Conservation (phyloP, 768 basidiomycete genomes). For the Cyclocybe aegerita region DNA sequence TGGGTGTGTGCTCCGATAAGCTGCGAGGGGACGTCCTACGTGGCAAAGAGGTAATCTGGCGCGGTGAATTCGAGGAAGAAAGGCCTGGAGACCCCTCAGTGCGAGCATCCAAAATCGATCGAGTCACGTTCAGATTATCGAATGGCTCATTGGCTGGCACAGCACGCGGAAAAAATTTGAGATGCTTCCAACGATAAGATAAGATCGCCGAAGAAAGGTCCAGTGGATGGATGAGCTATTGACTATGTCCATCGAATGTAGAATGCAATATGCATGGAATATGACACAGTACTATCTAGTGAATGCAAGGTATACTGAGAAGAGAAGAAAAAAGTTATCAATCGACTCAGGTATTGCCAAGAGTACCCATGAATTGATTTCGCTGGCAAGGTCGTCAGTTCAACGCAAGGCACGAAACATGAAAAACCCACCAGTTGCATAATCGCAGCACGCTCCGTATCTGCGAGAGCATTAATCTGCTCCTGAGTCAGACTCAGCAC, state of each 20-base stretch:
- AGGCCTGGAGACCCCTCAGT: slow-evolving; percentile 29
- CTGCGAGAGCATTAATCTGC: slow-evolving; percentile 80
- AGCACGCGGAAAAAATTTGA: not conserved
- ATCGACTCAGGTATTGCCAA: slow-evolving; percentile 16
- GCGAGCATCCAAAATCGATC: slow-evolving; percentile 40
- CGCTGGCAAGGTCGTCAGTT: slow-evolving; percentile 25
- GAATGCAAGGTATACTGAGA: not conserved
- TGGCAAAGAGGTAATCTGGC: slow-evolving; percentile 30
- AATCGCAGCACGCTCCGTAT: slow-evolving; percentile 76
- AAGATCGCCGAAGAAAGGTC: slow-evolving; percentile 1
- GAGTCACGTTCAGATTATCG: slow-evolving; percentile 29
- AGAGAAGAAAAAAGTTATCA: not conserved
- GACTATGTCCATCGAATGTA: too few species aligned
- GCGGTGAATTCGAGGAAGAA: slow-evolving; percentile 30
- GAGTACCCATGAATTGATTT: slow-evolving; percentile 35
- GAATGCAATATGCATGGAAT: too few species aligned
- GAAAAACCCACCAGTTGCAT: slow-evolving; percentile 63
- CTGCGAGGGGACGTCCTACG: slow-evolving; percentile 19
- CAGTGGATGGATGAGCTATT: not conserved
- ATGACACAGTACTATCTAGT: too few species aligned
- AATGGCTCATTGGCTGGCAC: not conserved
- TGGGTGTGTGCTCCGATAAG: slow-evolving; percentile 14
- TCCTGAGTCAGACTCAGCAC: slow-evolving; percentile 80
- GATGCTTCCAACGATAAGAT: slow-evolving; percentile 7
- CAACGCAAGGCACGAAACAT: slow-evolving; percentile 1